Conservation (phyloP, 176 grass and related monocot species). For the Microstegium vimineum region DNA sequence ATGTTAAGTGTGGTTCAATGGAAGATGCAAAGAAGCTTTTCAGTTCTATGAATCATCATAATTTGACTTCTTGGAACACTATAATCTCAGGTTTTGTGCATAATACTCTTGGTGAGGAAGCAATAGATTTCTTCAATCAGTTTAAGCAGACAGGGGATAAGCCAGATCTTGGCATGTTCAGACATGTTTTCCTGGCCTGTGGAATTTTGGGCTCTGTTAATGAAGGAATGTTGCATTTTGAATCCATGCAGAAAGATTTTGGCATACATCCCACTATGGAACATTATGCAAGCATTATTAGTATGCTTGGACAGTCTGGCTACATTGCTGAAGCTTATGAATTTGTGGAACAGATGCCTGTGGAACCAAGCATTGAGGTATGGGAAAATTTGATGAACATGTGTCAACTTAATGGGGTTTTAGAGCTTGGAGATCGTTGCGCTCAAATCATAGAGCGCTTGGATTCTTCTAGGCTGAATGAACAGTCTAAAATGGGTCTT, state of each 20-base stretch:
- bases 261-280: conserved; percentile 64
- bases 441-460: conserved; percentile 51
- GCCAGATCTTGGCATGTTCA: conserved; percentile 70
- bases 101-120: conserved; percentile 83
- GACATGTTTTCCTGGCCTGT: conserved; percentile 60
- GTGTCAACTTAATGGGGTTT: conserved; percentile 62
- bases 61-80: conserved; percentile 77
- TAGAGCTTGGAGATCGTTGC: conserved; percentile 68
- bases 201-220: conserved; percentile 77
- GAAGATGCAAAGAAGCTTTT: conserved; percentile 72
- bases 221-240: conserved; percentile 91
- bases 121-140: conserved; percentile 54
- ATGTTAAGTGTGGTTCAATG: conserved; percentile 78
- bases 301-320: conserved; percentile 86
- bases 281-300: conserved; percentile 73
- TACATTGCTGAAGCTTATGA: conserved; percentile 89
- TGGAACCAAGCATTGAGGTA: conserved; percentile 73
- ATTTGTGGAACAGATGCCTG: conserved; percentile 76
- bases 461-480: conserved; percentile 66
- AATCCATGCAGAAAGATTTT: conserved; percentile 92
- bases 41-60: conserved; percentile 51
- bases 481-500: conserved; percentile 69
- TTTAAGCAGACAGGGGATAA: conserved; percentile 63
- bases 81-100: conserved; percentile 78
- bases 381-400: conserved; percentile 92